These are phyloP conservation scores for Collybia nuda DNA, from an alignment of 768 basidiomycete species.

Conservation along the genomic window DNA sequence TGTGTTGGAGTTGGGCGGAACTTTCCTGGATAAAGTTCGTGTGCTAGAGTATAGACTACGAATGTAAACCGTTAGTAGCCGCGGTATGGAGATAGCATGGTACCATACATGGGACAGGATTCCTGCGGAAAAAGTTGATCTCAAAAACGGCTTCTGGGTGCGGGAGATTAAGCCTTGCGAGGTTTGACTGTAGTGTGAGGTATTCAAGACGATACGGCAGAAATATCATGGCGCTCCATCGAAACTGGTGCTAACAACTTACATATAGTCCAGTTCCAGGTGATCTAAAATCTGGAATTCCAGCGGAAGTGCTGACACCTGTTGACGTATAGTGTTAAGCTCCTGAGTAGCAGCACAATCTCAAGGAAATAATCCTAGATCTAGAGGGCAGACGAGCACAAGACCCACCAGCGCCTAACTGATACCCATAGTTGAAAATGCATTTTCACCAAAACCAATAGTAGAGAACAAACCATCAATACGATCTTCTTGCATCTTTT, in stretches of 20 bases:
- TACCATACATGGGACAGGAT: conserved; percentile 82
- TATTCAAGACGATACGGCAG: background rate
- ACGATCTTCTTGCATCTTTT: conserved; percentile 66
- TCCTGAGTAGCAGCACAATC: too few species aligned
- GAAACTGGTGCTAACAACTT: conserved; percentile 16
- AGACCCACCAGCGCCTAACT: conserved; percentile 69
- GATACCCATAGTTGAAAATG: conserved; percentile 4
- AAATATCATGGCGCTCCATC: background rate
- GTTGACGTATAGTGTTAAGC: background rate
- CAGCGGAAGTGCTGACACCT: conserved; percentile 80
- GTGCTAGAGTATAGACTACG: conserved; percentile 86
- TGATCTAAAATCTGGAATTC: conserved; percentile 89
- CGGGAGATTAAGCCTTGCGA: conserved; percentile 77
- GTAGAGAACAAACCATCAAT: conserved; percentile 59
- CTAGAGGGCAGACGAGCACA: background rate
- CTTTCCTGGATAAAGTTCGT: conserved; percentile 89
- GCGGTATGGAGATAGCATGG: conserved; percentile 8
- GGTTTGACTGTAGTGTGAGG: conserved; percentile 55
- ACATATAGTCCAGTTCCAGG: conserved; percentile 78
- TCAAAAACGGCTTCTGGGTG: conserved; percentile 96
- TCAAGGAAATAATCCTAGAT: conserved; percentile 1
- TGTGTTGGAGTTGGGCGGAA: conserved; percentile 89
- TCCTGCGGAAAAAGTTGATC: conserved; percentile 77
- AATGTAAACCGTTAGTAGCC: background rate
- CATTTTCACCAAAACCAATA: background rate